Evolutionary conservation across 306 rosid species (phyloP), one percentile per base, ranked within the genome.

Genomic region (Comarum palustre): DNA sequence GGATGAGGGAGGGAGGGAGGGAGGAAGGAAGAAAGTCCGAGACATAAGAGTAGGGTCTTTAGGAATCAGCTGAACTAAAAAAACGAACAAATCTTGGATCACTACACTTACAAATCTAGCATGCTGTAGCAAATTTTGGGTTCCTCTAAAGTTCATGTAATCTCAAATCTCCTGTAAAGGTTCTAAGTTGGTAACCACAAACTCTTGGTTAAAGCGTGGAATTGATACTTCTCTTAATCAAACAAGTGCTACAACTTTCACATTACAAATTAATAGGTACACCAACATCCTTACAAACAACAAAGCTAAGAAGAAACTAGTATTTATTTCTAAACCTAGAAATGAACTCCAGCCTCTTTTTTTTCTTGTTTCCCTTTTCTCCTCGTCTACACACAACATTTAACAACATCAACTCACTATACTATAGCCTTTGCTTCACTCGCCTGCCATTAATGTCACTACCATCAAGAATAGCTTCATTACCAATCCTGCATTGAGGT

Each of bases 381-480:
- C 64, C 27, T 58, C 59, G 66, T 34, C 78, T 69, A 75, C 74
- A 57, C 36, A 59, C 48, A 72, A 32, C 19, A 61, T 64, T 43
- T 59, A 41, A 73, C 54, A 50, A 51, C 45, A 51, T 58, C 78
- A 47, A 65, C 72, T 48, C 64, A 39, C 84, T 89, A 89, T 42
- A 39, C 86, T 90, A 89, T 70, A 87, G 82, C 85, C 97, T 89
- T 85, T 81, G 98, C 80, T 89, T 90, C 85, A 93, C 98, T 79
- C 98, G 88, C 77, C 98, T 85, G 65, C 98, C 98, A 82, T 89
- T 85, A 41, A 87, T 39, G 73, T 93, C 96, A 45, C 97, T 86
- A 51, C 98, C 98, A 69, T 93, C 98, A 5, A 85, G 89, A 19
- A 87, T 66, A 38, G 75, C 85, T 73, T 85, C 97, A 82, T 83